Percentiles rank a stretch among this genome's conserved stretches.
These are phyloP conservation scores for Carallia pectinifolia DNA, from an alignment of 345 rosid genomes.

Conservation along the genomic window DNA sequence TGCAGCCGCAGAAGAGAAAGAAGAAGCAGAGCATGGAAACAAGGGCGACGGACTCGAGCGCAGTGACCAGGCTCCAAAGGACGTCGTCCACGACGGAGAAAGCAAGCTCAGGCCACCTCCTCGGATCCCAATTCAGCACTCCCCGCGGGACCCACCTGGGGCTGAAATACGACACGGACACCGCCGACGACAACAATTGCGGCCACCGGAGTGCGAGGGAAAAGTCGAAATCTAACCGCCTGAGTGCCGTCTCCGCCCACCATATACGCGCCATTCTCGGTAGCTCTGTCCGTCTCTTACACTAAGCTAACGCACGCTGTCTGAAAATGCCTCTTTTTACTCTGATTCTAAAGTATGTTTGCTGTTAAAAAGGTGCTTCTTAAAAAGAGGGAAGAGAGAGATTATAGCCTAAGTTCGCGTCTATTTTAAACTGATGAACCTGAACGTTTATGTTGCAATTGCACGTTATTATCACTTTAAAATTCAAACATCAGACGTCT, in stretches of 20 bases:
- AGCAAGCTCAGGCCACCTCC: conserved; percentile 38
- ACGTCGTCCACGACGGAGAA: conserved; percentile 60
- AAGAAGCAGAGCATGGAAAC: conserved; percentile 87
- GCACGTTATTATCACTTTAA: no score
- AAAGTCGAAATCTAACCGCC: conserved; percentile 15
- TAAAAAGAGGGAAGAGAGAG: no score
- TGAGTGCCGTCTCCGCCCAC: conserved; percentile 26
- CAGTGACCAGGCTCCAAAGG: conserved; percentile 67
- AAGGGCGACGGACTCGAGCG: conserved; percentile 80
- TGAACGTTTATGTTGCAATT: no score
- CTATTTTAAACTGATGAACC: no score
- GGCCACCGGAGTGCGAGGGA: conserved; percentile 34
- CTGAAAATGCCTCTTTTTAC: no score
- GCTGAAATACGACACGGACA: conserved; percentile 10
- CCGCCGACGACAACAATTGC: conserved; percentile 18
- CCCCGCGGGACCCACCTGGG: conserved; percentile 19
- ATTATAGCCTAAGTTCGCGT: no score
- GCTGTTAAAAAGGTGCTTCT: no score
- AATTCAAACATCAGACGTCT: no score
- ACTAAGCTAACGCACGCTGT: no score
- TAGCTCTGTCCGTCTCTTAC: not conserved
- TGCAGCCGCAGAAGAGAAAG: conserved; percentile 88
- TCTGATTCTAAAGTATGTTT: no score
- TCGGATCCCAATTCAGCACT: conserved; percentile 12
- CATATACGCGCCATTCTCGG: not conserved